Evolutionary conservation across 352 stramenopile species (phyloP).

Genomic region (Peronospora farinosa): DNA sequence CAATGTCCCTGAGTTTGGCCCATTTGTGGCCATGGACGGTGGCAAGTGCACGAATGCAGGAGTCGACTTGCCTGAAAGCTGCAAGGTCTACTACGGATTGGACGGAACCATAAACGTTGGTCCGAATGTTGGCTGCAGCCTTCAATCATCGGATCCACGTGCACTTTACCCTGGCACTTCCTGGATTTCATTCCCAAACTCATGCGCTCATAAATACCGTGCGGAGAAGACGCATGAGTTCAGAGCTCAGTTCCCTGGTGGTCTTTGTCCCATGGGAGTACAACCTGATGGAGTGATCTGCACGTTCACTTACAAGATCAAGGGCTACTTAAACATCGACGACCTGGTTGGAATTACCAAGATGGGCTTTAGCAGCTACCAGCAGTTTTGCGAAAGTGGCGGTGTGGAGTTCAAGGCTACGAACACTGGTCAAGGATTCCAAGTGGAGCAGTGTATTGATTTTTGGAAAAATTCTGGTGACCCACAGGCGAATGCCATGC

Average conservation of each 20-base stretch:
- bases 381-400: slow-evolving; percentile 50
- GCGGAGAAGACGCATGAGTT: slow-evolving; percentile 37
- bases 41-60: slow-evolving; percentile 47
- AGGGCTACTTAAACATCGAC: slow-evolving; percentile 56
- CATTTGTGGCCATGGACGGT: slow-evolving; percentile 58
- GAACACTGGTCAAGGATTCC: slow-evolving; percentile 27
- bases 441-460: slow-evolving; percentile 29
- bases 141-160: slow-evolving; percentile 37
- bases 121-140: slow-evolving; percentile 38
- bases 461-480: slow-evolving; percentile 61
- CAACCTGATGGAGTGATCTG: slow-evolving; percentile 55
- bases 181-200: slow-evolving; percentile 83
- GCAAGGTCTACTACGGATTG: slow-evolving; percentile 49
- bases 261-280: slow-evolving; percentile 40
- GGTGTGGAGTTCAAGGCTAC: slow-evolving; percentile 44
- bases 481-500: slow-evolving; percentile 40
- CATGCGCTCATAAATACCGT: slow-evolving; percentile 40
- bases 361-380: slow-evolving; percentile 49
- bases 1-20: slow-evolving; percentile 39
- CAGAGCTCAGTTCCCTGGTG: slow-evolving; percentile 32
- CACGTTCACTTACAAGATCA: slow-evolving; percentile 56
- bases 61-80: slow-evolving; percentile 29
- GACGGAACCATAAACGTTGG: slow-evolving; percentile 40
- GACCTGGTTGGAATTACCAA: slow-evolving; percentile 67
- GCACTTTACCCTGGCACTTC: slow-evolving; percentile 73